phyloP scores from a whole-genome alignment of 2,329 filamentous ascomycete genomes.

The Aspergillus fumigatus region DNA sequence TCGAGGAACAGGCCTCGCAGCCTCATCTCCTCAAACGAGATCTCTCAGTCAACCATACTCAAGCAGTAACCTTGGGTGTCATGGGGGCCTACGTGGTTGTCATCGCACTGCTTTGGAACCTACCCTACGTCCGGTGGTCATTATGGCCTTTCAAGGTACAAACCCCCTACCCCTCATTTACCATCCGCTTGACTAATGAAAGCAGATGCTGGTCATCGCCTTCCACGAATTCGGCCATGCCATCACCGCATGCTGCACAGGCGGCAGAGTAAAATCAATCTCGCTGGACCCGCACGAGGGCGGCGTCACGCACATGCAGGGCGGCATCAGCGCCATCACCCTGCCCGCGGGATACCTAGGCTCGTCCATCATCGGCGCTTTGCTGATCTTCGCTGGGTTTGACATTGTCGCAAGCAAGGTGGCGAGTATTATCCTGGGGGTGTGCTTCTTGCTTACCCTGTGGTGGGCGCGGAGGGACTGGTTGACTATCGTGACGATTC shows the following conservation, averaged over 20 bases:
- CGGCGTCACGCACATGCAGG: slow-evolving; percentile 72
- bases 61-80: slow-evolving; percentile 65
- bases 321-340: slow-evolving; percentile 65
- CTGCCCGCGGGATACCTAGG: slow-evolving; percentile 75
- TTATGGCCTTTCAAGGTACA: slow-evolving; percentile 76
- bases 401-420: slow-evolving; percentile 76
- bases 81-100: slow-evolving; percentile 67
- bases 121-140: slow-evolving; percentile 69
- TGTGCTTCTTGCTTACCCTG: slow-evolving; percentile 71
- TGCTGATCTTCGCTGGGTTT: slow-evolving; percentile 76
- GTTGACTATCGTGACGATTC: slow-evolving; percentile 67
- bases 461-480: slow-evolving; percentile 79
- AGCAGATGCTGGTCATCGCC: slow-evolving; percentile 73
- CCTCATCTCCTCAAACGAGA: slow-evolving; percentile 47
- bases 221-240: slow-evolving; percentile 79
- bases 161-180: background rate
- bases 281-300: slow-evolving; percentile 71
- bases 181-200: background rate
- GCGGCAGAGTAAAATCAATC: slow-evolving; percentile 69
- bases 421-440: slow-evolving; percentile 67
- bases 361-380: slow-evolving; percentile 69
- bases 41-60: slow-evolving; percentile 61
- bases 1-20: slow-evolving; percentile 13
- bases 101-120: slow-evolving; percentile 74
- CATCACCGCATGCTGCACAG: slow-evolving; percentile 66